Evolutionary conservation across 768 basidiomycete species (phyloP).

Genomic region (Saitozyma podzolica): DNA sequence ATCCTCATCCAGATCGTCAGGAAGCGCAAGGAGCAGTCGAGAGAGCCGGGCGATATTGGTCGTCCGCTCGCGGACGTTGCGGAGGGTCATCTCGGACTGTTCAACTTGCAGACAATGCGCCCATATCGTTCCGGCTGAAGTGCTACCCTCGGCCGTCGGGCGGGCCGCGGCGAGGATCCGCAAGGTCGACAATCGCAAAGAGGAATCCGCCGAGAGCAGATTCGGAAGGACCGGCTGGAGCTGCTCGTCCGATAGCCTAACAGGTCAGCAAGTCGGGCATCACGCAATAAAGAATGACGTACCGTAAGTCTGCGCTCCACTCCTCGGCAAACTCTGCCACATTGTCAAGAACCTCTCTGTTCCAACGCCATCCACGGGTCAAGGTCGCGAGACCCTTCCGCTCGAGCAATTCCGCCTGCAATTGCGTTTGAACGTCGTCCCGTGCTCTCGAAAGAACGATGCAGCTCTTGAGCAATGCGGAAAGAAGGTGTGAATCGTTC

Average conservation of each 20-base stretch:
- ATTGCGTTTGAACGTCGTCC: neutral
- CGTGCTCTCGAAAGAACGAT: neutral
- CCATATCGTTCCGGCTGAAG: slow-evolving; percentile 31
- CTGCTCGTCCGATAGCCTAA: too few species aligned
- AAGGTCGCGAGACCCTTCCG: slow-evolving; percentile 9
- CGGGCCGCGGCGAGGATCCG: slow-evolving; percentile 38
- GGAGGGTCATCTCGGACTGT: slow-evolving; percentile 71
- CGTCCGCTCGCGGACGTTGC: slow-evolving; percentile 80
- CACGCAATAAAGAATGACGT: slow-evolving; percentile 6
- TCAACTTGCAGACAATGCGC: slow-evolving; percentile 70
- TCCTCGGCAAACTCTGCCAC: slow-evolving; percentile 17
- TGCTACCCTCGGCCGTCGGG: neutral
- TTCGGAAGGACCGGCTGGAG: slow-evolving; percentile 38
- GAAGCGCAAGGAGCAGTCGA: slow-evolving; percentile 40
- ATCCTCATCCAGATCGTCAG: neutral
- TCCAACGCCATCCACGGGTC: slow-evolving; percentile 32
- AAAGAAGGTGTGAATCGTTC: slow-evolving; percentile 31
- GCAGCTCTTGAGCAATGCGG: slow-evolving; percentile 13
- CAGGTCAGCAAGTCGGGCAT: too few species aligned
- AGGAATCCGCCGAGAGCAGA: slow-evolving; percentile 71
- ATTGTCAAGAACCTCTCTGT: slow-evolving; percentile 31
- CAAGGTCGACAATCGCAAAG: slow-evolving; percentile 66
- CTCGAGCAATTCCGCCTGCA: slow-evolving; percentile 7
- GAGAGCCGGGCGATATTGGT: slow-evolving; percentile 73
- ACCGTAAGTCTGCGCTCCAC: slow-evolving; percentile 17